These are phyloP conservation scores for Fusarium papillatum DNA, from an alignment of 2,329 filamentous ascomycete genomes.

Conservation along the genomic window DNA sequence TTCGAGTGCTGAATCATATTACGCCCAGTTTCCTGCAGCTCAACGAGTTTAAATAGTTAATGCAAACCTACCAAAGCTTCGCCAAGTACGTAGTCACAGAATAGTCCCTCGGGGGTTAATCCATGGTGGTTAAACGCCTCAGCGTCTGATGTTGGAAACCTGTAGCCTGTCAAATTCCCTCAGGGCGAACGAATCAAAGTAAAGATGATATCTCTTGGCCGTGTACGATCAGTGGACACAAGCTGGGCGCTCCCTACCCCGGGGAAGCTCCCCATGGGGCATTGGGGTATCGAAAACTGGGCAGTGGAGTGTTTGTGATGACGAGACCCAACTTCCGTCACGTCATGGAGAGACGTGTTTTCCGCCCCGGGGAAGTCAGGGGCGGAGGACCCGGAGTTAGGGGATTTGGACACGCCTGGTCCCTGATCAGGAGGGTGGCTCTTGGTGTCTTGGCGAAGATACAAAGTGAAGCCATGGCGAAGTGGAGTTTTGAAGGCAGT, in stretches of 20 bases:
- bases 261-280: slow-evolving; percentile 24
- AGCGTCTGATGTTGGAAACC: neutral
- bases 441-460: slow-evolving; percentile 9
- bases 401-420: slow-evolving; percentile 51
- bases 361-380: neutral
- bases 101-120: neutral
- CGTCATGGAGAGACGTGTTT: slow-evolving; percentile 8
- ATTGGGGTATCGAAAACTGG: slow-evolving; percentile 17
- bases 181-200: neutral
- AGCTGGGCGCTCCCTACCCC: neutral
- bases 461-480: neutral
- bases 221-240: neutral
- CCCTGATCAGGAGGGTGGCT: slow-evolving; percentile 61
- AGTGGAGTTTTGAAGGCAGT: slow-evolving; percentile 10
- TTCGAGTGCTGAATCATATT: neutral
- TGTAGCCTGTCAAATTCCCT: neutral
- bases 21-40: neutral
- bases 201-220: neutral
- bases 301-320: slow-evolving; percentile 14
- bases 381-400: neutral
- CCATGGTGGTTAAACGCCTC: neutral
- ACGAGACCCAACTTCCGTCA: slow-evolving; percentile 7
- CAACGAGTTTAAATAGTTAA: slow-evolving; percentile 6
- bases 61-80: neutral
- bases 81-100: neutral